These are phyloP conservation scores for Neonectria hederae DNA, from an alignment of 2,329 filamentous ascomycete species.

Conservation along the genomic window DNA sequence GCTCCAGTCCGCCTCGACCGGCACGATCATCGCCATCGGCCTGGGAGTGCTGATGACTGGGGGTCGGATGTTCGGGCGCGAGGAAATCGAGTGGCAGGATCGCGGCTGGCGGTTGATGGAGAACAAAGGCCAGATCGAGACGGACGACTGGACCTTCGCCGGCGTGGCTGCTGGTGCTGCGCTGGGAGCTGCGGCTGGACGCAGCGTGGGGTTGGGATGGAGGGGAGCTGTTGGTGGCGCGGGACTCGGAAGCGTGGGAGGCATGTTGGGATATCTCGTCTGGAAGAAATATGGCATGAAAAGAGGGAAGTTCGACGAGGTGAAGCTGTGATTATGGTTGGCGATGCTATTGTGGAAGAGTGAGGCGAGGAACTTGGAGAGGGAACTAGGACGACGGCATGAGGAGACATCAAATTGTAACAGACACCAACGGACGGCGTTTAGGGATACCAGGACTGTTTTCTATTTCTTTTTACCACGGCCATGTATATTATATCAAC, in stretches of 20 bases:
- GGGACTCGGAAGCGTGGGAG: constrained; percentile 59
- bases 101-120: constrained; percentile 69
- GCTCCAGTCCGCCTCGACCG: constrained; percentile 57
- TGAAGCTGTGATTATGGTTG: constrained; percentile 30
- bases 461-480: not conserved
- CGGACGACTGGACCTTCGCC: constrained; percentile 63
- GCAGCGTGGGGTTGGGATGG: constrained; percentile 46
- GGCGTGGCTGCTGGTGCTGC: constrained; percentile 52
- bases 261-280: constrained; percentile 58
- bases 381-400: not conserved
- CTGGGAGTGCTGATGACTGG: constrained; percentile 55
- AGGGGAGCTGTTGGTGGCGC: constrained; percentile 55
- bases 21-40: constrained; percentile 55
- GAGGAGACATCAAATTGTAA: not conserved
- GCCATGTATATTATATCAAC: constrained; percentile 2
- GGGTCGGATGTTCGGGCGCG: constrained; percentile 62
- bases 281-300: constrained; percentile 63
- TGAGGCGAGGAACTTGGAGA: not conserved
- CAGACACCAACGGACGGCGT: not conserved
- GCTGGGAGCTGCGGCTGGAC: constrained; percentile 45
- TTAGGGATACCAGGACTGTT: not conserved
- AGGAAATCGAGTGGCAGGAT: constrained; percentile 72
- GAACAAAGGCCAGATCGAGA: constrained; percentile 65
- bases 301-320: constrained; percentile 51
- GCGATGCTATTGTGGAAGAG: not conserved